Base-by-base conservation (phyloP, 164 flowering plant species). In the Vitis rotundifolia region DNA sequence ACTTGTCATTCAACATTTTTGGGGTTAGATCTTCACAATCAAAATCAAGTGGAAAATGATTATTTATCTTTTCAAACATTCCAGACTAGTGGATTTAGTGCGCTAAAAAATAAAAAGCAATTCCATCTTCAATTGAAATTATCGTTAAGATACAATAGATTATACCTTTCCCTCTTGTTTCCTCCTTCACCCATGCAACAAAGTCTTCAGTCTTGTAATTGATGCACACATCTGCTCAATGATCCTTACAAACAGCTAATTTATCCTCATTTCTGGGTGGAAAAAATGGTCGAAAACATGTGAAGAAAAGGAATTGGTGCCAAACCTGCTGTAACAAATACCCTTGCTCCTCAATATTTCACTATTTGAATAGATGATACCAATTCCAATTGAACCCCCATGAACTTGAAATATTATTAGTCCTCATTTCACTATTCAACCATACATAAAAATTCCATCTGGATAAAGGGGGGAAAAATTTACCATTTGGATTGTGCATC, bases 351-450 rank as follows among this genome's bases (percentile, higher is more conserved):
- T 48, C 9, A 68, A 74, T 80, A 79, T 69, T 91, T 91, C 59
- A 97, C 99, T 13, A 92, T 86, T 83, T 95, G 97, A 80, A 95
- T 86, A 0, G 96, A 95, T 92, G 16, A 93, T 92, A 31, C 99
- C 97, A 62, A 95, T 95, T 67, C 98, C 98, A 73, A 97, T 91
- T 53, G 99, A 92, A 49, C 98, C 99, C 26, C 96, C 99, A 78
- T 95, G 98, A 77, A 91, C 71, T 97, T 90, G 84, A 73, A 77
- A 77, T 56, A 50, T 37, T 6, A n/a, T 37, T 14, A 47, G 66
- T 22, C 57, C 31, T 59, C 66, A 29, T 29, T 29, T 29, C 37
- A 29, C 4, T 2, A 29, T 29, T 29, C 37, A 29, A 29, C 3
- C 37, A 29, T 29, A 4, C 37, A 29, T 29, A 29, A 29, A 29